Conservation (phyloP, 2,329 filamentous ascomycete genomes). For the Mariannaea elegans region DNA sequence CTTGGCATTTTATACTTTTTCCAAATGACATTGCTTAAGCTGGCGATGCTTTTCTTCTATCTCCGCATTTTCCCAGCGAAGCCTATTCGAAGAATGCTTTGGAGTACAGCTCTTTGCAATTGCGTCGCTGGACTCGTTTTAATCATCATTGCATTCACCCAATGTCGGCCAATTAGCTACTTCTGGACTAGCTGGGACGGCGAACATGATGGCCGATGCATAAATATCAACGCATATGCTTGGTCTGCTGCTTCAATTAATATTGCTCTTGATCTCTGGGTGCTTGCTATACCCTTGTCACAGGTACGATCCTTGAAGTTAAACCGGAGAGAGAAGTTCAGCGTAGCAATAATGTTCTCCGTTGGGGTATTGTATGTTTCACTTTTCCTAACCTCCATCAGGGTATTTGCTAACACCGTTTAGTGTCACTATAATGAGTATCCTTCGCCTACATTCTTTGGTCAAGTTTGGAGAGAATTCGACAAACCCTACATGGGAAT, state of each 20-base stretch:
- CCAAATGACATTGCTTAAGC: slow-evolving; percentile 49
- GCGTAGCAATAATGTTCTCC: neutral
- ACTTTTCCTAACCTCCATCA: neutral
- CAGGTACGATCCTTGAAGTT: neutral
- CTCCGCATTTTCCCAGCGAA: slow-evolving; percentile 50
- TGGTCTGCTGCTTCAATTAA: neutral
- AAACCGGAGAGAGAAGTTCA: neutral
- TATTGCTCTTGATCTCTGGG: neutral
- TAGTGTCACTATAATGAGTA: slow-evolving; percentile 31
- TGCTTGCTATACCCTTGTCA: neutral
- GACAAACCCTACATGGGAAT: neutral
- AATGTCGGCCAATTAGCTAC: slow-evolving; percentile 51
- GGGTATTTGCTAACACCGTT: neutral
- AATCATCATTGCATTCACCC: slow-evolving; percentile 44
- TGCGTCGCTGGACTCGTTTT: slow-evolving; percentile 44
- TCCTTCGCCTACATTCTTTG: neutral
- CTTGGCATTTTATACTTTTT: slow-evolving; percentile 51
- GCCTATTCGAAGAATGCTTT: slow-evolving; percentile 43
- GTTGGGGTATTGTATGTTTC: slow-evolving; percentile 39
- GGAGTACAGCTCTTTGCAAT: slow-evolving; percentile 45
- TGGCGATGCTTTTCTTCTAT: slow-evolving; percentile 54
- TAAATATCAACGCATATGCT: neutral
- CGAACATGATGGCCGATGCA: neutral
- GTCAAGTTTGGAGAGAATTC: neutral
- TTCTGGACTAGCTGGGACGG: slow-evolving; percentile 45